phyloP scores from a whole-genome alignment of 345 rosid genomes.

The Arabidopsis arenosa region DNA sequence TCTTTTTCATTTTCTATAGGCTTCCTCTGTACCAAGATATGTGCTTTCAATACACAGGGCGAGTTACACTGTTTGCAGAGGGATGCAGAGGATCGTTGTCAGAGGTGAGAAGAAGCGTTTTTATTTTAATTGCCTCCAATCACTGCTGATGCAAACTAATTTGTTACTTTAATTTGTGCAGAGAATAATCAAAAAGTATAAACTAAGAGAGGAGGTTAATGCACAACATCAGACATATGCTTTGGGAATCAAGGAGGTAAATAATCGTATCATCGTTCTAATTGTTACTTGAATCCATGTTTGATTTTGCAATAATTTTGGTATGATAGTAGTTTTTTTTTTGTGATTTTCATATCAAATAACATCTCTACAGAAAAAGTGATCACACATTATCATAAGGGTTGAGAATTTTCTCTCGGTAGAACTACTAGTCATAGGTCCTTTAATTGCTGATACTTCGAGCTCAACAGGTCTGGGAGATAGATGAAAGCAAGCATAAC shows the following conservation, averaged over 20 bases:
- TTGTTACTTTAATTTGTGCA: slow-evolving; percentile 42
- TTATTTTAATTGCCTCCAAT: neutral
- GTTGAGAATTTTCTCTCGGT: neutral
- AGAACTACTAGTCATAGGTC: neutral
- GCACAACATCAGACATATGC: slow-evolving; percentile 98
- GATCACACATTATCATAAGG: neutral
- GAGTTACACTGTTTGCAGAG: slow-evolving; percentile 79
- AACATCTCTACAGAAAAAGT: neutral
- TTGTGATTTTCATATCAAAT: neutral
- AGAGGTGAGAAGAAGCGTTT: slow-evolving; percentile 62
- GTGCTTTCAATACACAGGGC: slow-evolving; percentile 57
- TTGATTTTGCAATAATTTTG: neutral
- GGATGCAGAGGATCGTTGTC: slow-evolving; percentile 98
- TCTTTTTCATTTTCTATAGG: neutral
- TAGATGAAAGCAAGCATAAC: slow-evolving; percentile 80
- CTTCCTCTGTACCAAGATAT: slow-evolving; percentile 21
- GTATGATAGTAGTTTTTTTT: neutral
- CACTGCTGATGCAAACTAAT: slow-evolving; percentile 10
- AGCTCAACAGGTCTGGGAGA: slow-evolving; percentile 85
- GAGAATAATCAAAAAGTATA: slow-evolving; percentile 71
- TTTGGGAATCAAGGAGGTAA: slow-evolving; percentile 93
- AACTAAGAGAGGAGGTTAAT: slow-evolving; percentile 73
- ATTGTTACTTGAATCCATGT: slow-evolving; percentile 10
- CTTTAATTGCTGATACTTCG: slow-evolving; percentile 14
- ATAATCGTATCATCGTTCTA: neutral